Percentiles rank a stretch among this genome's conserved stretches.
Evolutionary conservation across 805 yeast species (phyloP).

Genomic region (Maudiozyma pseudohumilis): DNA sequence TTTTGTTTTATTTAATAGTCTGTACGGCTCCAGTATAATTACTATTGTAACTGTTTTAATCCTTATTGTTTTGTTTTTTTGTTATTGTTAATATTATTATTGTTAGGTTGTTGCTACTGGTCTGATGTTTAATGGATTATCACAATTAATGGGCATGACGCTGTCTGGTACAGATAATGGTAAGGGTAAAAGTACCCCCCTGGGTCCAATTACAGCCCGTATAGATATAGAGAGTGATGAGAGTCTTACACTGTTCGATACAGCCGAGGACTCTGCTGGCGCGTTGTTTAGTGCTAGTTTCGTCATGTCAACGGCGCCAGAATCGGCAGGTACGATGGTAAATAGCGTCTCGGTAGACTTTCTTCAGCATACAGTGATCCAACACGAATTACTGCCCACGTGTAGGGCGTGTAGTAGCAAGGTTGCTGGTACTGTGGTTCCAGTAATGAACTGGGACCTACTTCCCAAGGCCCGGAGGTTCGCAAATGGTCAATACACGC

Average conservation of each 20-base stretch:
- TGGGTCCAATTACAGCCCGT: too few species aligned
- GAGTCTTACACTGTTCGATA: neutral
- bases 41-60: too few species aligned
- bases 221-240: too few species aligned
- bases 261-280: neutral
- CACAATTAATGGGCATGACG: too few species aligned
- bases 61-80: too few species aligned
- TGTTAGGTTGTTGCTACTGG: too few species aligned
- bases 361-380: slow-evolving; percentile 1
- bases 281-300: neutral
- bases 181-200: too few species aligned
- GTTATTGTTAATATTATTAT: too few species aligned
- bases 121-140: too few species aligned
- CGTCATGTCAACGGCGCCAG: neutral
- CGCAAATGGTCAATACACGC: neutral
- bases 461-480: neutral
- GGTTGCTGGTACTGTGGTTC: neutral
- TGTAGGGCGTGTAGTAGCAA: neutral
- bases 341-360: neutral
- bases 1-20: too few species aligned
- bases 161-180: too few species aligned
- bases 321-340: neutral
- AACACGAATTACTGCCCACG: neutral
- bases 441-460: neutral
- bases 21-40: too few species aligned